Evolutionary conservation across 2,329 filamentous ascomycete genomes (phyloP), one percentile per base, ranked within the genome.

Genomic region (Ophiognomonia clavigignenti-juglandacearum): DNA sequence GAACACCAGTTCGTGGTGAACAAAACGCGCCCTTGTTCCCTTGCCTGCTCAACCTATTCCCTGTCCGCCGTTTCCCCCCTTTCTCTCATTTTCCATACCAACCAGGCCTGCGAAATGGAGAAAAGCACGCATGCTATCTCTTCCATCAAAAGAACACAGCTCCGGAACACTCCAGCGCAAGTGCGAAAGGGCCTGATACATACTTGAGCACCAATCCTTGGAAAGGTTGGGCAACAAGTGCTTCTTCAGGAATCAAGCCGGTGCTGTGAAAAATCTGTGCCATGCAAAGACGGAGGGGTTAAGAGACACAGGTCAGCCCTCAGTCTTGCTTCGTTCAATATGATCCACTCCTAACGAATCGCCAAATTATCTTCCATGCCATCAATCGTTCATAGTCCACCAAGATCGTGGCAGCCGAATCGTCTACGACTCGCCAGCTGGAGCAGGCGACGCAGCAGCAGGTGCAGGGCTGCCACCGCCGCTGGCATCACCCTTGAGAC

Each of bases 401-500:
- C 31, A 8, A 24, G 6, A 11, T 35, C 26, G n/a, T 24, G 20
- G 39, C 27, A 34, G 22, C 8, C 18, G n/a, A 26, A 11, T 7
- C 16, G 22, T 19, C 32, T 49, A 52, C 35, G 50, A 52, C 39
- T 52, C 50, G 20, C 24, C 36, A 39, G 36, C 70, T 11, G 34
- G 34, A 51, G 73, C 64, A 45, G 75, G 69, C 52, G 78, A 70
- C 39, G 76, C 71, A n/a, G 74, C 64, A n/a, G 67, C 61, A 36
- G 71, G 67, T 32, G 78, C 78, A 13, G 77, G 72, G 23, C 79
- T 80, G 26, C 72, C 71, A 26, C 72, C 74, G 22, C 72, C 49
- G 16, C 39, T 41, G 20, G 36, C 75, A 39, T 83, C 77, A 47
- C 78, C 81, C 68, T 80, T 83, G 19, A 72, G 71, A 29, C 78